These are phyloP conservation scores for Penicillium hordei DNA, from an alignment of 2,329 filamentous ascomycete genomes.

Conservation along the genomic window DNA sequence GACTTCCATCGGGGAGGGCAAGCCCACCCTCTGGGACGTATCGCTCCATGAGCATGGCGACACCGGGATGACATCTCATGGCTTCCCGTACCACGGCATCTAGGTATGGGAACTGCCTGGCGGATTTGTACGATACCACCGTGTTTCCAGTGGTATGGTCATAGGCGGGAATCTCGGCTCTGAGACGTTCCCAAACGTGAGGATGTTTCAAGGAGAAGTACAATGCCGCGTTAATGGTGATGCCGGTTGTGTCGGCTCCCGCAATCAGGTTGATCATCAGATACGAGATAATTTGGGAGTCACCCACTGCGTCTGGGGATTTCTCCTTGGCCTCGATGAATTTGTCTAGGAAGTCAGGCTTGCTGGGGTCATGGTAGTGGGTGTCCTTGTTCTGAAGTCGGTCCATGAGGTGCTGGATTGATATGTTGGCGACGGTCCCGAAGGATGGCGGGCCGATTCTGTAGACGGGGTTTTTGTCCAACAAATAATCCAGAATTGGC, in stretches of 20 bases:
- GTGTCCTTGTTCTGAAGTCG: slow-evolving; percentile 16
- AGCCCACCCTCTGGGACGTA: slow-evolving; percentile 42
- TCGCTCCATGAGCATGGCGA: slow-evolving; percentile 52
- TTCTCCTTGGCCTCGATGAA: slow-evolving; percentile 42
- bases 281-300: slow-evolving; percentile 38
- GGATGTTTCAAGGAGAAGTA: slow-evolving; percentile 25
- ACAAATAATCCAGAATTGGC: slow-evolving; percentile 27
- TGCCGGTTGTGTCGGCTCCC: slow-evolving; percentile 41
- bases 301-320: slow-evolving; percentile 36
- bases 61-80: slow-evolving; percentile 50
- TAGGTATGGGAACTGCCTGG: slow-evolving; percentile 42
- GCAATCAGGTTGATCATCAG: slow-evolving; percentile 37
- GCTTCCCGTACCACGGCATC: slow-evolving; percentile 55
- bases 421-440: slow-evolving; percentile 20
- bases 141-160: slow-evolving; percentile 4
- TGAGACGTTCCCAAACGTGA: slow-evolving; percentile 13
- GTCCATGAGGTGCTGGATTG: slow-evolving; percentile 18
- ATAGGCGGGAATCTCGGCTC: slow-evolving; percentile 11
- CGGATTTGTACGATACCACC: slow-evolving; percentile 17
- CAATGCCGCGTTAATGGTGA: slow-evolving; percentile 30
- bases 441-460: slow-evolving; percentile 24
- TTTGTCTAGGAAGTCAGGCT: slow-evolving; percentile 42
- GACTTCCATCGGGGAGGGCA: slow-evolving; percentile 29
- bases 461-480: slow-evolving; percentile 29
- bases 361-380: slow-evolving; percentile 10